Conservation (phyloP, 805 yeast species). For the Ogataea philodendri region DNA sequence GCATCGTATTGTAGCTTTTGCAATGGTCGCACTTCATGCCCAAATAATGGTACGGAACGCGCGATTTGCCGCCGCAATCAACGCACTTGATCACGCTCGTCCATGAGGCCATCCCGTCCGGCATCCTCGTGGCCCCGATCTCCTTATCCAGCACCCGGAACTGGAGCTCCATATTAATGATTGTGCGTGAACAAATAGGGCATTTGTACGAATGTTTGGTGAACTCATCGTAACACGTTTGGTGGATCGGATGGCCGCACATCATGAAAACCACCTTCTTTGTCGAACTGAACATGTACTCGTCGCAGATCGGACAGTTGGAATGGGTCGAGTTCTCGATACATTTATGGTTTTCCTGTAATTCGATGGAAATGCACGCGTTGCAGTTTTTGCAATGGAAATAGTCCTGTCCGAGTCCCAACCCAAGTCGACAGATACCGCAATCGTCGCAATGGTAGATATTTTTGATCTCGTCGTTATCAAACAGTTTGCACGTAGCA, state of each 20-base stretch:
- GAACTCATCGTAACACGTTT: conserved; percentile 75
- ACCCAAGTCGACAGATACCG: conserved; percentile 88
- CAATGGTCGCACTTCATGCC: conserved; percentile 89
- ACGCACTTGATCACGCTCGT: conserved; percentile 72
- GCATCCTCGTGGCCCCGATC: conserved; percentile 71
- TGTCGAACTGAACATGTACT: conserved; percentile 80
- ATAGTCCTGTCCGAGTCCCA: conserved; percentile 84
- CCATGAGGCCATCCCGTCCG: conserved; percentile 78
- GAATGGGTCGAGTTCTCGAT: conserved; percentile 86
- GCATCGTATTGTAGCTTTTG: conserved; percentile 82
- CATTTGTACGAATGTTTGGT: conserved; percentile 85
- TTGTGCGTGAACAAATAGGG: conserved; percentile 83
- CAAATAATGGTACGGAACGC: conserved; percentile 72
- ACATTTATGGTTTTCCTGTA: conserved; percentile 76
- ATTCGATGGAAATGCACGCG: conserved; percentile 79
- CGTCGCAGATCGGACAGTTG: conserved; percentile 91
- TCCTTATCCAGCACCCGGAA: conserved; percentile 85
- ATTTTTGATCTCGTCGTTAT: conserved; percentile 71
- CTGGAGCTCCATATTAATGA: conserved; percentile 83
- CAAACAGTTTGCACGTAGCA: conserved; percentile 74
- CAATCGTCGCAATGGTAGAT: conserved; percentile 92
- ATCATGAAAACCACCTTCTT: conserved; percentile 85
- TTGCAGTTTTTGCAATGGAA: conserved; percentile 90
- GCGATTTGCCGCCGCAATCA: conserved; percentile 83
- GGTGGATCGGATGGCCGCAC: conserved; percentile 95